phyloP scores from a whole-genome alignment of 192 early-diverging fungal species.

The Mortierella claussenii region DNA sequence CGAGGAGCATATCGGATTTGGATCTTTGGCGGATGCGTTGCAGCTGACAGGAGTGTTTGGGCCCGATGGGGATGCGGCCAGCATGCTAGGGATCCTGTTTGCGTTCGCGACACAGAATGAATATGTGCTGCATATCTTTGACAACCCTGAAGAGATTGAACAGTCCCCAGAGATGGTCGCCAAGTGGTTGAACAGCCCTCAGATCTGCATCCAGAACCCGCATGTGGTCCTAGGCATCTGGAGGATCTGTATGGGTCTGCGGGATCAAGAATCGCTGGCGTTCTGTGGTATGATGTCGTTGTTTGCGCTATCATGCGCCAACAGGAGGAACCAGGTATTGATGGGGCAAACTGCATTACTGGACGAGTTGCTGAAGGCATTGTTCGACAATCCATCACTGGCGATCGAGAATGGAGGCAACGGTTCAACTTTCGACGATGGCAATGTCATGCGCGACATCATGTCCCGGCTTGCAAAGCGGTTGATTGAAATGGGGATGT shows the following conservation, averaged over 20 bases:
- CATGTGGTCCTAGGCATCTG: slow-evolving; percentile 46
- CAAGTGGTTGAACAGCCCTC: slow-evolving; percentile 45
- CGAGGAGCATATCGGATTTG: slow-evolving; percentile 62
- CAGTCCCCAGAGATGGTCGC: slow-evolving; percentile 36
- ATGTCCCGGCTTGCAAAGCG: slow-evolving; percentile 60
- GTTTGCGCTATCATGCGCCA: slow-evolving; percentile 56
- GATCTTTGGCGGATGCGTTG: slow-evolving; percentile 67
- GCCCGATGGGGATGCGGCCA: slow-evolving; percentile 35
- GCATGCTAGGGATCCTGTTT: slow-evolving; percentile 68
- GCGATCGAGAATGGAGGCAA: slow-evolving; percentile 9
- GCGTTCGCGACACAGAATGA: slow-evolving; percentile 67
- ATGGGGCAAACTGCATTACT: slow-evolving; percentile 63
- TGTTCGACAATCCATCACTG: slow-evolving; percentile 33
- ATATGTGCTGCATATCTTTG: slow-evolving; percentile 54
- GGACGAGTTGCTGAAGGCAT: slow-evolving; percentile 51
- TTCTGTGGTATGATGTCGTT: slow-evolving; percentile 55
- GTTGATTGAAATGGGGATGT: slow-evolving; percentile 66
- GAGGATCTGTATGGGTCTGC: slow-evolving; percentile 50
- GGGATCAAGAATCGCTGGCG: slow-evolving; percentile 50
- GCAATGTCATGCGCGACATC: slow-evolving; percentile 44
- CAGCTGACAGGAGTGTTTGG: slow-evolving; percentile 63
- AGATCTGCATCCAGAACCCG: slow-evolving; percentile 40
- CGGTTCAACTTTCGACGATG: slow-evolving; percentile 17
- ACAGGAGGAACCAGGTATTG: slow-evolving; percentile 64
- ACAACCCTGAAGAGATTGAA: slow-evolving; percentile 31